phyloP scores from a whole-genome alignment of 371 early-diverging fungal genomes.

The Basidiobolus meristosporus region DNA sequence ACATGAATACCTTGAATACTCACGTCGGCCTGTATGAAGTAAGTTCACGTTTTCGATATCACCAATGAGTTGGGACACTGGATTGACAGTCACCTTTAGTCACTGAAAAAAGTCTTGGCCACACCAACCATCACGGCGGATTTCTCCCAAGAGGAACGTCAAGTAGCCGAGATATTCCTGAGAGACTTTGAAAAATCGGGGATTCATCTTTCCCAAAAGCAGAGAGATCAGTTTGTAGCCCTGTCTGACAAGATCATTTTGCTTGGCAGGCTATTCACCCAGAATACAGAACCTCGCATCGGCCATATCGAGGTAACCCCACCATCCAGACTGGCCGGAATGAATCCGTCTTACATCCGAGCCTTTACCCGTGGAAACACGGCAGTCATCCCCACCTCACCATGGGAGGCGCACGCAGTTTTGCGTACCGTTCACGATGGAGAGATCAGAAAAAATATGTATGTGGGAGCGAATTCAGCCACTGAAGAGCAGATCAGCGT shows the following conservation, averaged over 20 bases:
- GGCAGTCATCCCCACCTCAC: slow-evolving; percentile 23
- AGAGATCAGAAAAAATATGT: slow-evolving; percentile 44
- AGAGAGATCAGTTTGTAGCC: slow-evolving; percentile 52
- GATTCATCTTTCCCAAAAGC: slow-evolving; percentile 52
- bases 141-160: slow-evolving; percentile 35
- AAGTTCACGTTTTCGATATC: slow-evolving; percentile 1
- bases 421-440: slow-evolving; percentile 38
- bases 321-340: not conserved
- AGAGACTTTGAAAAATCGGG: slow-evolving; percentile 90
- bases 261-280: slow-evolving; percentile 56
- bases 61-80: not conserved
- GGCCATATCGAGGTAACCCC: not conserved
- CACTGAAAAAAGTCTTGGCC: not conserved
- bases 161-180: slow-evolving; percentile 65
- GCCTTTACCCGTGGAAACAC: slow-evolving; percentile 6
- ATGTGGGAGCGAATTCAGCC: slow-evolving; percentile 52
- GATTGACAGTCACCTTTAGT: not conserved
- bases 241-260: slow-evolving; percentile 66
- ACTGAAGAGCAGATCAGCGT: slow-evolving; percentile 29
- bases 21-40: slow-evolving; percentile 66
- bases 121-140: too few relatives aligned
- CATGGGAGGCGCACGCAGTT: slow-evolving; percentile 30
- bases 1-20: slow-evolving; percentile 86
- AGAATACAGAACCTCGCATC: too few relatives aligned
- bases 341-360: not conserved